Conservation (phyloP, 805 yeast genomes). For the Candida easanensis region DNA sequence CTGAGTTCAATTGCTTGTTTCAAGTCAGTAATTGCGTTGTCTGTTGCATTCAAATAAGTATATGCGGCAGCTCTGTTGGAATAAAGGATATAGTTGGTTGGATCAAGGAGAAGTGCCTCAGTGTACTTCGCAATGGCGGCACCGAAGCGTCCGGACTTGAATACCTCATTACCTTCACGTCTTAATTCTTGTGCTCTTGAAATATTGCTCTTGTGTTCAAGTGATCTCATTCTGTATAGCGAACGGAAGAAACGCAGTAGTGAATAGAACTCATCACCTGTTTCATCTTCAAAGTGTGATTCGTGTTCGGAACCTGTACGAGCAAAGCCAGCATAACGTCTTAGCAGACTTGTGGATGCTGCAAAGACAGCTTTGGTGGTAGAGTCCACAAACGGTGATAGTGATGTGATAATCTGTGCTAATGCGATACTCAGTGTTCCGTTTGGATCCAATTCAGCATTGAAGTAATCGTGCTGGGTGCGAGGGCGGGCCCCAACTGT, state of each 20-base stretch:
- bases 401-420: conserved; percentile 13
- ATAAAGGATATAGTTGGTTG: conserved; percentile 32
- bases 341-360: conserved; percentile 8
- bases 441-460: conserved; percentile 17
- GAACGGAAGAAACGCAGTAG: conserved; percentile 15
- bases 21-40: conserved; percentile 37
- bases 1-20: conserved; percentile 30
- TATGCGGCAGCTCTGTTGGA: conserved; percentile 41
- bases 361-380: conserved; percentile 6
- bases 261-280: conserved; percentile 18
- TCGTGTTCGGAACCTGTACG: conserved; percentile 9
- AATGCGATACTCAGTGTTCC: conserved; percentile 17
- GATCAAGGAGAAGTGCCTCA: conserved; percentile 32
- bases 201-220: conserved; percentile 4
- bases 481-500: conserved; percentile 5
- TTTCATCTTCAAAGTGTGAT: conserved; percentile 14
- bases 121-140: conserved; percentile 37
- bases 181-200: conserved; percentile 15
- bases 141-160: conserved; percentile 18
- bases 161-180: conserved; percentile 18
- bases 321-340: conserved; percentile 15
- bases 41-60: conserved; percentile 33
- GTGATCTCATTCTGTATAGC: conserved; percentile 6
- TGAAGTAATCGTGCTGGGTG: conserved; percentile 11
- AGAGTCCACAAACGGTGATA: conserved; percentile 6